Base-by-base conservation (phyloP, 2,329 filamentous ascomycete species). In the Pseudogymnoascus sp. region DNA sequence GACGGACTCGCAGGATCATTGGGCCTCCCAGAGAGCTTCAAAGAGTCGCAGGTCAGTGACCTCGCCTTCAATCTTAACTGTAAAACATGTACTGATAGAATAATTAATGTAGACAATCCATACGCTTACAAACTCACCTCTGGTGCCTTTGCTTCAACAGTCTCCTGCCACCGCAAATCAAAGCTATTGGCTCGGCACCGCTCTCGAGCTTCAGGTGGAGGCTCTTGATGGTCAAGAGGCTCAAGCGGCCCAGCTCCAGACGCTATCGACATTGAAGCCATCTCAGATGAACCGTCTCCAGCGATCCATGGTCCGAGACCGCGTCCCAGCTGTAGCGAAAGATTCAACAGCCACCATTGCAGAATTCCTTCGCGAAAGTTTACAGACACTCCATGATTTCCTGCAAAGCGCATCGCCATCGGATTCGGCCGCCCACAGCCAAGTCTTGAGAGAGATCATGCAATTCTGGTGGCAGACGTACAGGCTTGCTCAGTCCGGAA, bases 281-380 rank as follows among this genome's bases (percentile, higher is more conserved):
- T 71, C 69, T n/a, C 67, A 71, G 36, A 73, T 88, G 65, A 87
- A 81, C 64, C 79, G 85, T 6, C 75, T 88, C 6, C 84, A 88
- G 70, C 78, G 85, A 63, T 87, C 85, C 1, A 75, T 80, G 38
- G 76, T 85, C 4, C 79, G 79, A 21, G 77, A 78, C 58, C 78
- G 80, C 13, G 80, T 86, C 15, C 78, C 82, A 10, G 78, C 79
- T 6, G 80, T 86, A 4, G 78, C 81, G 0, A 85, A 83, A 65
- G 85, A 88, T 66, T 83, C 84, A 0, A 88, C 85, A 1, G 79
- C 80, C 4, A 77, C 78, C 61, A 75, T 84, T 5, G 78, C 77
- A 1, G 72, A 72, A 1, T 88, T 87, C 65, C 71, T 87, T 4
- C 68, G 71, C 1, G 76, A 74, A 1, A 73, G 77, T 1, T 68